Conservation (phyloP, 208 protist species). For the Acanthamoeba culbertsoni region DNA sequence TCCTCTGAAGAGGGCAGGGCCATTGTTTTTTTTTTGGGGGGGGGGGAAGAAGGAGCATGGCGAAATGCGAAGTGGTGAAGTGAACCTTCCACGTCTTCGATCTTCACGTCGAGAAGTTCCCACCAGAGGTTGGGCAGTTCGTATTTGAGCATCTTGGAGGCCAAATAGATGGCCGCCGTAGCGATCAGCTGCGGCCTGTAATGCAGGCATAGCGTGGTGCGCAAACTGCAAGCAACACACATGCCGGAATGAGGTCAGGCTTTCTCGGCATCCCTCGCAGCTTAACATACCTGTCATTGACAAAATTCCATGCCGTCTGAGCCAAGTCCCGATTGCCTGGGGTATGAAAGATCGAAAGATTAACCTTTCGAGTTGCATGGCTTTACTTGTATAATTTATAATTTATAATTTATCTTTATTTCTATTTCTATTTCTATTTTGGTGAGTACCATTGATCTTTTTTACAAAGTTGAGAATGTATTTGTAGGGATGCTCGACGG, state of each 20-base stretch:
- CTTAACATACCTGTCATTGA: slow-evolving; percentile 80
- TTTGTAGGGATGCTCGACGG: slow-evolving; percentile 81
- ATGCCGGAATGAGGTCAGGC: not conserved
- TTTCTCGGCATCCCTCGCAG: not conserved
- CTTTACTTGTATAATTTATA: no score
- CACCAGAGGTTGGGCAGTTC: slow-evolving; percentile 71
- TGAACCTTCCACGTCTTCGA: slow-evolving; percentile 55
- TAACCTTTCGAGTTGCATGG: not conserved
- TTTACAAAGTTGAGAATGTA: slow-evolving; percentile 70
- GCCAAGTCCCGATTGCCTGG: slow-evolving; percentile 69
- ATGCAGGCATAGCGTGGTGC: slow-evolving; percentile 81
- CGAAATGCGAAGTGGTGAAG: not conserved
- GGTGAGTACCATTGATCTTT: slow-evolving; percentile 41
- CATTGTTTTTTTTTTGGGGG: no score
- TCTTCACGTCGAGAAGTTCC: slow-evolving; percentile 69
- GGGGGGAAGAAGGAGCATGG: not conserved
- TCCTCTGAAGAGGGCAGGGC: no score
- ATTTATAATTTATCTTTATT: no score
- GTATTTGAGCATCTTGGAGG: slow-evolving; percentile 59
- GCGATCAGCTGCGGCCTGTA: slow-evolving; percentile 78
- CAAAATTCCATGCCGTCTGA: slow-evolving; percentile 84
- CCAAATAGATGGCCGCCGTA: slow-evolving; percentile 74
- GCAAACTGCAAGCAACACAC: slow-evolving; percentile 53
- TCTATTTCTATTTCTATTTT: no score
- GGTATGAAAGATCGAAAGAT: not conserved